Conservation (phyloP, 495 filamentous ascomycete genomes). For the Durotheca rogersii region DNA sequence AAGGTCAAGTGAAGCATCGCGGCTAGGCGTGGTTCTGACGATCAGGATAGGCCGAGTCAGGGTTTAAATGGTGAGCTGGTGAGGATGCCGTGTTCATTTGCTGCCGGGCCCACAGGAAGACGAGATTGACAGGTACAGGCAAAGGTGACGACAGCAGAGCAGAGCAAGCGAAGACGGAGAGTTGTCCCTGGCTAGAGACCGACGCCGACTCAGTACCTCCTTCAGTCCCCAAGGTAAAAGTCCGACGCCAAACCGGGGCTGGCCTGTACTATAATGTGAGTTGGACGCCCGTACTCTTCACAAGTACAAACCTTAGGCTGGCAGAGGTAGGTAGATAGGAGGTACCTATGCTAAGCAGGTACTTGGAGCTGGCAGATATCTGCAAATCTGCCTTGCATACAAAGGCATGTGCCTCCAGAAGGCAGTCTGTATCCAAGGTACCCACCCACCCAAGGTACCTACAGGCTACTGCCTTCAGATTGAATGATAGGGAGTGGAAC, state of each 20-base stretch:
- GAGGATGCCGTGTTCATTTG: constrained; percentile 20
- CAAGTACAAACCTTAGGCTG: background rate
- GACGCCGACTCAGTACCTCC: background rate
- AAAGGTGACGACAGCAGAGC: constrained; percentile 16
- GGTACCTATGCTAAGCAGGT: no score
- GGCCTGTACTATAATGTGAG: no score
- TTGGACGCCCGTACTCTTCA: no score
- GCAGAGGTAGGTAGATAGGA: background rate
- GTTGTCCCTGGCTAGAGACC: background rate
- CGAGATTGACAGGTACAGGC: background rate
- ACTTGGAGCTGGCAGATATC: no score
- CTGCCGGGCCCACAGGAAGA: constrained; percentile 11
- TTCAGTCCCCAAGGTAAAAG: background rate
- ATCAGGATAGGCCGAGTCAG: background rate
- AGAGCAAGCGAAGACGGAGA: background rate
- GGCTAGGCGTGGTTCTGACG: background rate
- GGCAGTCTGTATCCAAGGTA: no score
- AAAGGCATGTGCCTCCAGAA: no score
- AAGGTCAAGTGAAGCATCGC: background rate
- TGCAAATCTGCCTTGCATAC: no score
- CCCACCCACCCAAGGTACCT: no score
- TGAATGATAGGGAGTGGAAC: no score
- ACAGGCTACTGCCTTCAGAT: no score
- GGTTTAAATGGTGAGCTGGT: background rate
- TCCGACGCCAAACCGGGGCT: no score